Evolutionary conservation across 371 early-diverging fungal genomes (phyloP).

Genomic region (Mucor sp.): DNA sequence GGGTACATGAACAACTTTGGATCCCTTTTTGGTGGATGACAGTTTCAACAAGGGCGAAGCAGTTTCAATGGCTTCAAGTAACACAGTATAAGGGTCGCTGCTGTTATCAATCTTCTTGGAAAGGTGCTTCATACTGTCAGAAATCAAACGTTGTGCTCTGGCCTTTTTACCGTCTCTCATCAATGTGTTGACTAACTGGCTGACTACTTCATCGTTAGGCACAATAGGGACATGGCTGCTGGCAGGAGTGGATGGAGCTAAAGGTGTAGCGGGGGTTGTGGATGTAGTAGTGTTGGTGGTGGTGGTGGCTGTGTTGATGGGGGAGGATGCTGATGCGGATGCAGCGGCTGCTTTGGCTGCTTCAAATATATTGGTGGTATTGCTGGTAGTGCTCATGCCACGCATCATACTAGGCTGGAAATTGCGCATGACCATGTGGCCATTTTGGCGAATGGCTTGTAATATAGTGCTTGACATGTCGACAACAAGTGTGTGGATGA

Average conservation of each 20-base stretch:
- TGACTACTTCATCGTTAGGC: conserved; percentile 67
- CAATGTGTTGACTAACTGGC: conserved; percentile 82
- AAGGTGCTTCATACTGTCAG: conserved; percentile 72
- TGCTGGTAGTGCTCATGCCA: conserved; percentile 16
- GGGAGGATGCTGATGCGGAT: not conserved
- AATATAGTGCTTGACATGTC: conserved; percentile 30
- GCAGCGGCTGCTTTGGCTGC: not conserved
- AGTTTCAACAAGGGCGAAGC: conserved; percentile 80
- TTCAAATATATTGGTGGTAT: not conserved
- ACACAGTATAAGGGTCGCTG: conserved; percentile 61
- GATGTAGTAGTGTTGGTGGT: not conserved
- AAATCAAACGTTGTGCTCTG: conserved; percentile 70
- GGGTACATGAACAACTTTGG: conserved; percentile 82
- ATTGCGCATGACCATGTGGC: conserved; percentile 12
- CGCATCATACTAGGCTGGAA: conserved; percentile 17
- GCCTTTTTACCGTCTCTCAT: conserved; percentile 89
- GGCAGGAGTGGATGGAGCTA: not conserved
- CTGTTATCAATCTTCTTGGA: conserved; percentile 58
- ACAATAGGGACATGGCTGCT: conserved; percentile 24
- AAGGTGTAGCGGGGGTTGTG: not conserved
- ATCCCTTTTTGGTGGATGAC: conserved; percentile 69
- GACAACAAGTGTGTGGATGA: not conserved
- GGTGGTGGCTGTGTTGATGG: not conserved
- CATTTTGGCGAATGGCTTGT: conserved; percentile 28
- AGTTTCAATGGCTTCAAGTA: conserved; percentile 75